Conservation (phyloP, 1,284 basidiomycete genomes). For the Apiotrichum sp. region DNA sequence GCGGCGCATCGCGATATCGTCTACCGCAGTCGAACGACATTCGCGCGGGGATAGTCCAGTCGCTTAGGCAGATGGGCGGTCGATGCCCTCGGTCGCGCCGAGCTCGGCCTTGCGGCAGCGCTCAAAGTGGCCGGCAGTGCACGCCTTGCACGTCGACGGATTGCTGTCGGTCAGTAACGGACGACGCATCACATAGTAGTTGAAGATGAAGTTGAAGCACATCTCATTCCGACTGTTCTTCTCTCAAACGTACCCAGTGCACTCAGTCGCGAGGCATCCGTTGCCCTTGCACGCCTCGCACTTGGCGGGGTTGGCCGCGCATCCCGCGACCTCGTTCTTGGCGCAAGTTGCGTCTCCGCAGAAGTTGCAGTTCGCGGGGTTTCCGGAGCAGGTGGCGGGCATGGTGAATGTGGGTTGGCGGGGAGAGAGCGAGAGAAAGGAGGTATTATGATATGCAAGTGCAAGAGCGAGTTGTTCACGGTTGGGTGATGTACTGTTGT, state of each 20-base stretch:
- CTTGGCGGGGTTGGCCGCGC: slow-evolving; percentile 32
- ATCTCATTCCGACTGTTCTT: too few species aligned
- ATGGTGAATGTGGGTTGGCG: background rate
- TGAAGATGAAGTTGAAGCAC: too few species aligned
- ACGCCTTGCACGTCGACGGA: slow-evolving; percentile 38
- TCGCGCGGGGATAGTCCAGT: too few species aligned
- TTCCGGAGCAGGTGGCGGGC: slow-evolving; percentile 32
- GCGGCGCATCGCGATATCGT: too few species aligned
- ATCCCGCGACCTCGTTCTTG: slow-evolving; percentile 36
- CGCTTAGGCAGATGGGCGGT: slow-evolving; percentile 20
- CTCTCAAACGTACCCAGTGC: slow-evolving; percentile 32
- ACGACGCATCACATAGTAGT: too few species aligned
- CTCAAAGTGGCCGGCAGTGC: slow-evolving; percentile 31
- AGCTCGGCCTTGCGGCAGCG: slow-evolving; percentile 37
- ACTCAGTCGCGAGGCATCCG: slow-evolving; percentile 39
- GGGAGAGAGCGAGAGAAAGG: background rate
- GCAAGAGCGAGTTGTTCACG: too few species aligned
- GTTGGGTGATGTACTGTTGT: too few species aligned
- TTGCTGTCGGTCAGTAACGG: slow-evolving; percentile 19
- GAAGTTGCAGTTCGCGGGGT: slow-evolving; percentile 41
- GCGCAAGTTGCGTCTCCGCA: slow-evolving; percentile 34
- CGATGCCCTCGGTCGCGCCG: slow-evolving; percentile 36
- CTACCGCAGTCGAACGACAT: too few species aligned
- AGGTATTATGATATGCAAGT: too few species aligned
- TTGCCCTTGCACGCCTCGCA: slow-evolving; percentile 38